Base-by-base conservation (phyloP, 768 basidiomycete species). In the Naganishia randhawae region DNA sequence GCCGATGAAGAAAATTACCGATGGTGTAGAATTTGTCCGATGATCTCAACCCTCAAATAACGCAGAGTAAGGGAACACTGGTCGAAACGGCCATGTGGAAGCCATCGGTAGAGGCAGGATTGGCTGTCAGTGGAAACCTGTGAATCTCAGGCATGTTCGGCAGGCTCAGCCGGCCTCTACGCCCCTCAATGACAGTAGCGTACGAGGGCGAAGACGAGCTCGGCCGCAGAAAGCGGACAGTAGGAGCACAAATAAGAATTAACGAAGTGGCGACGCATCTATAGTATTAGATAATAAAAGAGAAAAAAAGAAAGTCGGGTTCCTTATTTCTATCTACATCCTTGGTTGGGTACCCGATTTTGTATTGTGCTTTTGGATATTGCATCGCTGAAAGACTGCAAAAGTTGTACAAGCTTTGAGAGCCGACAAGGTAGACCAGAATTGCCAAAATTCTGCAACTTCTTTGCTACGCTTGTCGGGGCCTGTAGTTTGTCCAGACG, bases 321-420 rank as follows among this genome's bases (percentile, higher is more conserved):
- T 22, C 45, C n/a, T 48, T 22, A 48, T 48, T 3, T 22, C 42
- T 7, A 13, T 48, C 45, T 48, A 48, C 45, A 48, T 48, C 45
- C 6, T 48, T 22, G n/a, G 7, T n/a, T 22, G 4, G 45, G 45
- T 48, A 48, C 45, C 45, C 25, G 45, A 17, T n/a, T 48, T 17
- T 17, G n/a, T 48, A 48, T 48, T 48, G 19, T 48, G 45, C 45
- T 48, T 48, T 48, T 48, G 45, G n/a, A 48, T 48, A 48, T 22
- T 48, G 45, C 45, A 48, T 48, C 25, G n/a, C n/a, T 48, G n/a
- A 48, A 22, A 48, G 45, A 22, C n/a, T 48, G 45, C 45, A 48
- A 48, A n/a, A 48, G 45, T 48, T 22, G n/a, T 48, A 48, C 45
- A 48, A 48, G 45, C 45, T 22, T 48, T 48, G 45, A 48, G 45